Evolutionary conservation across 208 protist genomes (phyloP).

Genomic region (Strigomonas culicis): DNA sequence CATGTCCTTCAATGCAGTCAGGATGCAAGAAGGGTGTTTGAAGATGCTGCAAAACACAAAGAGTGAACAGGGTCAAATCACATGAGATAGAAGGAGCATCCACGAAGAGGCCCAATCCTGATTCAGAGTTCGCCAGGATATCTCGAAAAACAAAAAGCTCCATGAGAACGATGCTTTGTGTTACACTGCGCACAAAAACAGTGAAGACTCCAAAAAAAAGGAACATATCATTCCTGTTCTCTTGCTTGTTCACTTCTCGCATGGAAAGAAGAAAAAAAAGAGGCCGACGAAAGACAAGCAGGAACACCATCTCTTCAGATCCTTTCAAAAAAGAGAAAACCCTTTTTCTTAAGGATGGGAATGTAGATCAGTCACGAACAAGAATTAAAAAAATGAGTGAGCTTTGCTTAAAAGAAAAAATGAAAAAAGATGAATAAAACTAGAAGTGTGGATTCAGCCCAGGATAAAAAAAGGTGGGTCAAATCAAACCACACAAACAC

Average conservation of each 20-base stretch:
- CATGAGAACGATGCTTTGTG: no score
- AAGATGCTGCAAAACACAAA: no score
- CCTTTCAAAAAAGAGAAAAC: constrained; percentile 13
- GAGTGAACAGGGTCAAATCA: no score
- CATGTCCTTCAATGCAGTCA: no score
- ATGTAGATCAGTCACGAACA: constrained; percentile 2
- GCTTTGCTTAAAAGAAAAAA: constrained; percentile 4
- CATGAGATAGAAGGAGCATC: no score
- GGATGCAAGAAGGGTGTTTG: no score
- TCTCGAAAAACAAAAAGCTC: no score
- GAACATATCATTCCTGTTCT: neutral
- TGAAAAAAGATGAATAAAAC: constrained; percentile 7
- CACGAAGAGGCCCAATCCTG: no score
- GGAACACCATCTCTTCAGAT: neutral
- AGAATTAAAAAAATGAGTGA: constrained; percentile 10
- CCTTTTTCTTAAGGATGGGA: neutral
- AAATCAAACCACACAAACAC: no score
- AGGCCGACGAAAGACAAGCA: neutral
- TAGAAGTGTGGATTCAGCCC: no score
- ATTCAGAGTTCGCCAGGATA: no score
- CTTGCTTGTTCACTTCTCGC: neutral
- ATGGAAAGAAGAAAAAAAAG: neutral
- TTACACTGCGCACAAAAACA: neutral
- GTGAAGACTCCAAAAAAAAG: neutral
- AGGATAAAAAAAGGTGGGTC: no score